Percentiles rank a stretch among this genome's conserved stretches.
Evolutionary conservation across 495 filamentous ascomycete species (phyloP).

Genomic region (Xylaria acuta): DNA sequence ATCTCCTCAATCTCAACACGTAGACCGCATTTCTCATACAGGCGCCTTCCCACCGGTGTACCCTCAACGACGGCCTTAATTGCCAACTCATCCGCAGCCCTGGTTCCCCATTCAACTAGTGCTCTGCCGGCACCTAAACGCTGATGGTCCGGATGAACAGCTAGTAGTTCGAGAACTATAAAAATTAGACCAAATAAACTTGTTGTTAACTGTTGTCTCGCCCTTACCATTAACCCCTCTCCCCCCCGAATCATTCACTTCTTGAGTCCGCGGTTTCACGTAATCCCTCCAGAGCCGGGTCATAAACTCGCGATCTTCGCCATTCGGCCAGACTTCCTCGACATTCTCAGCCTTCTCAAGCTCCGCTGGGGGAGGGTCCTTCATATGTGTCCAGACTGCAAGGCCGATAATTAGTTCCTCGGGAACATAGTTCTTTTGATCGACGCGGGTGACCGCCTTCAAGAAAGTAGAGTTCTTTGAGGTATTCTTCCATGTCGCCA

Average conservation of each 20-base stretch:
- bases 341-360: constrained; percentile 32
- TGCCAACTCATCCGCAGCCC: constrained; percentile 46
- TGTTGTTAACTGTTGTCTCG: too few species aligned
- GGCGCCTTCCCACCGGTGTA: constrained; percentile 30
- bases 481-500: constrained; percentile 29
- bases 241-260: constrained; percentile 20
- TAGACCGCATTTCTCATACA: constrained; percentile 38
- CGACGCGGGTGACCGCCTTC: constrained; percentile 27
- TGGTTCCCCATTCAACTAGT: constrained; percentile 59
- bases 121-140: constrained; percentile 56
- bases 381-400: constrained; percentile 37
- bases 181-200: background rate
- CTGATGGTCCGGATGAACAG: constrained; percentile 56
- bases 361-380: constrained; percentile 28
- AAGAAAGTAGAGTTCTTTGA: constrained; percentile 23
- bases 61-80: constrained; percentile 36
- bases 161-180: constrained; percentile 56
- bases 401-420: constrained; percentile 31
- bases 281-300: constrained; percentile 33
- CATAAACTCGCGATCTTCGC: constrained; percentile 35
- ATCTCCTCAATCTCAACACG: constrained; percentile 33
- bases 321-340: constrained; percentile 34
- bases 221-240: constrained; percentile 34
- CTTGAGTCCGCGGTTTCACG: constrained; percentile 29
- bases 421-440: background rate